Evolutionary conservation across 192 early-diverging fungal species (phyloP), one percentile per base, ranked within the genome.

Genomic region (Jimgerdemannia flammicorona): DNA sequence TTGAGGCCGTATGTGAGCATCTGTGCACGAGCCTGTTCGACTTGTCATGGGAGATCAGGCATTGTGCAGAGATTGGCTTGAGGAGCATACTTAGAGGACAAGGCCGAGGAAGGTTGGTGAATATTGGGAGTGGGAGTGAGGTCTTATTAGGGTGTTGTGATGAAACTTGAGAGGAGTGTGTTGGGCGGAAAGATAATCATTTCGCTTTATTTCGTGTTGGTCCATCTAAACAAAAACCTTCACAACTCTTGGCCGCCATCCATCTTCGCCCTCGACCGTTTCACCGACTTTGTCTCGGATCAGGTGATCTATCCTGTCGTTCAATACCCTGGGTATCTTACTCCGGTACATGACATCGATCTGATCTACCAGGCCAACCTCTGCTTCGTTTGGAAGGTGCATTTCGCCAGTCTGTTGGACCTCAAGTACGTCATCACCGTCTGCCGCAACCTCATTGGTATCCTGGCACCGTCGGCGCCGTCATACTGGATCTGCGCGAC

Each of bases 381-480:
- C 17, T 43, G 72, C 9, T 84, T 87, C 19, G 86, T 93, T 18
- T 99, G 98, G 98, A 94, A 97, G 76, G 93, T 94, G 18, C 88
- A 96, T 20, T 94, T 98, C 80, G 94, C 96, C 7, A 96, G 93
- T 43, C 83, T 98, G 74, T 85, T 97, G 10, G 98, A 96, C 19
- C 80, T 99, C 41, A 95, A 97, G 79, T 99, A 98, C 74, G 90
- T 95, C 44, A 93, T 97, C 67, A 96, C 96, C 11, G 96, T 98
- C 10, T 86, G 96, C 44, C 87, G 86, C 54, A 96, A 98, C 81
- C 79, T 98, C 39, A 91, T 97, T 3, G 85, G 89, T 7, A 81
- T 90, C 44, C 84, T 98, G 68, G 84, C 9, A 90, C 93, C 14
- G 87, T 92, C 17, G 92, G 84, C 43, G 97, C 96, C 0, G 93